Percentiles rank a stretch among this genome's conserved stretches.
phyloP scores from a whole-genome alignment of 2,329 filamentous ascomycete species.

The Metarhizium anisopliae region DNA sequence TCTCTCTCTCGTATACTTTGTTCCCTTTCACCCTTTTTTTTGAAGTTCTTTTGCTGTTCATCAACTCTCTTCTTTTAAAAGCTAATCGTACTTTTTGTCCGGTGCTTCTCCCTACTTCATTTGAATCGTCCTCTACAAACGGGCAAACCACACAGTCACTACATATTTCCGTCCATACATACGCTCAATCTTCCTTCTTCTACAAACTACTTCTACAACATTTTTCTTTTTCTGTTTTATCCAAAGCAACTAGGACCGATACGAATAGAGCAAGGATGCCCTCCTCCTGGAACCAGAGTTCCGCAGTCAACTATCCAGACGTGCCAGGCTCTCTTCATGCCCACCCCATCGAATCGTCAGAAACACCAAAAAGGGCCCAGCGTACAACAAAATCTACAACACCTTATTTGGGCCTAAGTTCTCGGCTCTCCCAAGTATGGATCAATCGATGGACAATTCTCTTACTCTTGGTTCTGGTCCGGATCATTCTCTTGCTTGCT shows the following conservation, averaged over 20 bases:
- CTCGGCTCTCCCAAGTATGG: conserved; percentile 91
- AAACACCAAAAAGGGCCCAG: conserved; percentile 11
- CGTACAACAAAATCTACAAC: conserved; percentile 50
- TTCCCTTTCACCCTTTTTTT: background rate
- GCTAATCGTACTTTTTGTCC: background rate
- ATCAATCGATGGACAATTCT: conserved; percentile 96
- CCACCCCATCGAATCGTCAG: conserved; percentile 26
- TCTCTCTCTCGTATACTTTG: background rate
- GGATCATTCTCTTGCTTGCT: conserved; percentile 67
- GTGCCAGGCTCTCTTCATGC: conserved; percentile 28
- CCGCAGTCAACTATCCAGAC: conserved; percentile 23
- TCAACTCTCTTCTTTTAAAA: background rate
- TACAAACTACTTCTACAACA: background rate
- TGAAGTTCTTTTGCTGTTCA: background rate
- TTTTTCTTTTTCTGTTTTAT: background rate
- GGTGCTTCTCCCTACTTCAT: background rate
- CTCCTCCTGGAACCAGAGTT: conserved; percentile 23
- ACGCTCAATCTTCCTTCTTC: background rate
- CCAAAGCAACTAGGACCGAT: background rate
- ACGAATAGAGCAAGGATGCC: conserved; percentile 26
- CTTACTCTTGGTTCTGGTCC: conserved; percentile 73
- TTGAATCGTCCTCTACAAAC: background rate
- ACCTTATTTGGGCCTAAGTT: conserved; percentile 83
- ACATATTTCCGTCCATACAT: background rate
- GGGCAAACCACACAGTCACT: background rate